phyloP scores from a whole-genome alignment of 306 rosid species.

The Prunus kanzakura region DNA sequence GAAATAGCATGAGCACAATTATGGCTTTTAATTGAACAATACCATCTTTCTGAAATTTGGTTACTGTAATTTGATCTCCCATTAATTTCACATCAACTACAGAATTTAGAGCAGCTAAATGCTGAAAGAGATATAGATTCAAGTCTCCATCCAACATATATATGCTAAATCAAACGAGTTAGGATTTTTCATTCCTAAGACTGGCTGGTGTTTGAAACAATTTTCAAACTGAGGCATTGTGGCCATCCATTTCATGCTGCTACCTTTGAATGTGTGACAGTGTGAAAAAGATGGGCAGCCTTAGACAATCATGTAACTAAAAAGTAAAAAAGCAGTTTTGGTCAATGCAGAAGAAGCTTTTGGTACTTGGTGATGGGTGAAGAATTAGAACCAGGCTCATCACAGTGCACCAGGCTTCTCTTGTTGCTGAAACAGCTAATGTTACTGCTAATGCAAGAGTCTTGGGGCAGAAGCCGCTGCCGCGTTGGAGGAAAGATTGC shows the following conservation, averaged over 20 bases:
- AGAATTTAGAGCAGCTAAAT: slow-evolving; percentile 22
- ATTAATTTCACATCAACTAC: slow-evolving; percentile 19
- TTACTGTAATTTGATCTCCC: slow-evolving; percentile 1
- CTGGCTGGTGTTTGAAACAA: slow-evolving; percentile 13
- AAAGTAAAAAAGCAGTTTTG: not conserved
- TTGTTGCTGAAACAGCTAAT: slow-evolving; percentile 27
- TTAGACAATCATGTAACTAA: slow-evolving; percentile 30
- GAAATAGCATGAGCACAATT: slow-evolving; percentile 22
- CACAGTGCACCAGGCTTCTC: slow-evolving; percentile 36
- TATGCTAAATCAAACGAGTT: slow-evolving; percentile 25
- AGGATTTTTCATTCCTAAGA: slow-evolving; percentile 30
- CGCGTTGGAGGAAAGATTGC: slow-evolving; percentile 39
- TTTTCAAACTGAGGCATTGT: slow-evolving; percentile 21
- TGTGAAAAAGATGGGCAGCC: slow-evolving; percentile 36
- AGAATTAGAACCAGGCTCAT: slow-evolving; percentile 17
- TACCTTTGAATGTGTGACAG: slow-evolving; percentile 26
- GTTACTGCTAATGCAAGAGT: slow-evolving; percentile 14
- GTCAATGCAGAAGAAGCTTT: slow-evolving; percentile 28
- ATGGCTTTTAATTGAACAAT: slow-evolving; percentile 23
- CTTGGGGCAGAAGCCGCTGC: slow-evolving; percentile 12
- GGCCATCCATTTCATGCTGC: slow-evolving; percentile 33
- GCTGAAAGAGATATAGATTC: slow-evolving; percentile 7
- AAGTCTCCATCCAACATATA: not conserved
- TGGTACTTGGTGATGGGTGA: slow-evolving; percentile 37
- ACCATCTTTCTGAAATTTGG: not conserved